Percentiles rank a stretch among this genome's conserved stretches.
phyloP scores from a whole-genome alignment of 2,329 filamentous ascomycete species.

The Cercospora sp. region DNA sequence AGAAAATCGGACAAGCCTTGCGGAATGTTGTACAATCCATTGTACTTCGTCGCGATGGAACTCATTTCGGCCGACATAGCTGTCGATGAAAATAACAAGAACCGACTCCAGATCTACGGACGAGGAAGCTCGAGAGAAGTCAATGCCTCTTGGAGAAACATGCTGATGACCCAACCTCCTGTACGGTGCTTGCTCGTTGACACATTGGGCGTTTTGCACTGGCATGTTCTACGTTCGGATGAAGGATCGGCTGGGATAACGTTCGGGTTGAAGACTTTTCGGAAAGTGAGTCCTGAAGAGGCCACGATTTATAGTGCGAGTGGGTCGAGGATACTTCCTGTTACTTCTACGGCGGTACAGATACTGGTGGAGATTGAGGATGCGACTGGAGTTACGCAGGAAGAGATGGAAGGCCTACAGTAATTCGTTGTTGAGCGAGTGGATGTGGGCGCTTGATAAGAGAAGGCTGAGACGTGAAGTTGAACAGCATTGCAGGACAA shows the following conservation, averaged over 20 bases:
- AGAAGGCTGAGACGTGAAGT: too few species aligned
- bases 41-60: neutral
- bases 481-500: too few species aligned
- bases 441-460: too few species aligned
- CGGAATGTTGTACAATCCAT: neutral
- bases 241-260: neutral
- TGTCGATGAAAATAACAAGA: neutral
- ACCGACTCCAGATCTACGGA: neutral
- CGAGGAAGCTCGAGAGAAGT: neutral
- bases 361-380: neutral
- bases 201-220: neutral
- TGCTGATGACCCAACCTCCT: neutral
- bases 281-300: neutral
- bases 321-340: neutral
- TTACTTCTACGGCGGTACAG: neutral
- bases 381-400: neutral
- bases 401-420: neutral
- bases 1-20: neutral
- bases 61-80: neutral
- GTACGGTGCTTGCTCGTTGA: neutral
- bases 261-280: neutral
- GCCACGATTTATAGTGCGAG: neutral
- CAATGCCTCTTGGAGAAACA: neutral
- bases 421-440: too few species aligned
- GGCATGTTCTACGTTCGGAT: neutral